Percentiles rank a stretch among this genome's conserved stretches.
phyloP scores from a whole-genome alignment of 73 alveolate genomes.

The Paramecium sonneborni region DNA sequence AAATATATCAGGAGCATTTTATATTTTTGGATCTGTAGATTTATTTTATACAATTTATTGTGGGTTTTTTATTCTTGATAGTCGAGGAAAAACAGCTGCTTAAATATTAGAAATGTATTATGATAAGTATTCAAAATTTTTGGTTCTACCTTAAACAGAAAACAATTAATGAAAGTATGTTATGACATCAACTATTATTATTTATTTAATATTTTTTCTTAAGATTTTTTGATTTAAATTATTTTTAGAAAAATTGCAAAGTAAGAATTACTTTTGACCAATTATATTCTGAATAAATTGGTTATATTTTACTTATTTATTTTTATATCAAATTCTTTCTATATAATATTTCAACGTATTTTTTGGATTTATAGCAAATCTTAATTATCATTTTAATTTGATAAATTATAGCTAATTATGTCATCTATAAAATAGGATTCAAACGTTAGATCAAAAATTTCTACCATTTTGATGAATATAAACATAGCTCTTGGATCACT shows the following conservation, averaged over 20 bases:
- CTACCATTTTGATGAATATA: not conserved
- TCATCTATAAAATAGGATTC: not conserved
- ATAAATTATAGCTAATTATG: not conserved
- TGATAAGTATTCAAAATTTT: not conserved
- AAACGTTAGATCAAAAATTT: not conserved
- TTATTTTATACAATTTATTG: not conserved
- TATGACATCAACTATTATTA: too few relatives aligned
- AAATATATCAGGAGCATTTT: not conserved
- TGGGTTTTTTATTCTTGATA: not conserved
- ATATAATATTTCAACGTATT: not conserved
- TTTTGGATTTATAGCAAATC: not conserved
- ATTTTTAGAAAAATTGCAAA: too few relatives aligned
- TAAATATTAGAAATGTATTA: not conserved
- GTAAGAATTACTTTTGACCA: not conserved
- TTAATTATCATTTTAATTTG: not conserved
- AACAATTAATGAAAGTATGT: not conserved
- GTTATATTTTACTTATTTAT: not conserved
- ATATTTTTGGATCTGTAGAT: not conserved
- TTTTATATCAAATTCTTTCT: not conserved
- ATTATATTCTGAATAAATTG: not conserved
- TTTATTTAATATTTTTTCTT: too few relatives aligned
- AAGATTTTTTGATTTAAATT: too few relatives aligned
- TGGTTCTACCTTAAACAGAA: not conserved
- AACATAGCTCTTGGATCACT: not conserved
- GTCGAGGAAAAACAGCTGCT: not conserved